Evolutionary conservation across 805 yeast genomes (phyloP).

Genomic region (Cyberlindnera xishuangbannaensis): DNA sequence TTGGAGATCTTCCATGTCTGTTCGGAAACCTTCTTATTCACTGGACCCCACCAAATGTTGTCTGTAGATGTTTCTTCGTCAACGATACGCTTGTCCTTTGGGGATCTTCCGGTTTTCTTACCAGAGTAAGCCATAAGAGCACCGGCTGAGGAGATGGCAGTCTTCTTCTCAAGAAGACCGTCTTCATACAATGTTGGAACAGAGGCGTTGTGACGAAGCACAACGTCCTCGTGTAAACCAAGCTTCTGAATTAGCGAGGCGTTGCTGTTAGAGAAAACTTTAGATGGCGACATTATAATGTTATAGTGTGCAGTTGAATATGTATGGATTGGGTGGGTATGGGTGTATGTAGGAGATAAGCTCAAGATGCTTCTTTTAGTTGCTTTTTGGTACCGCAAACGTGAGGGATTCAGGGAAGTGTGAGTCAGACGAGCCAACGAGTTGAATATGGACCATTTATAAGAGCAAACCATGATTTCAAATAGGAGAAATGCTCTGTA

Average conservation of each 20-base stretch:
- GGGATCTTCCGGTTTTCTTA: slow-evolving; percentile 94
- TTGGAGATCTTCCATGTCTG: slow-evolving; percentile 93
- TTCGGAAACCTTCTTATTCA: slow-evolving; percentile 89
- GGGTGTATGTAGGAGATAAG: background rate
- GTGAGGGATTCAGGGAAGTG: too few species aligned
- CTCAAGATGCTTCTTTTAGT: too few species aligned
- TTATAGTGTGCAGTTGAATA: slow-evolving; percentile 4
- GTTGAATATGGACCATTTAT: too few species aligned
- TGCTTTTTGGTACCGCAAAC: too few species aligned
- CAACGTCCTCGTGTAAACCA: slow-evolving; percentile 54
- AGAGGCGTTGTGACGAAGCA: slow-evolving; percentile 85
- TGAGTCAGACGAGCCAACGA: too few species aligned
- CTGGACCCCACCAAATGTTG: slow-evolving; percentile 99
- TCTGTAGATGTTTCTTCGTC: slow-evolving; percentile 84
- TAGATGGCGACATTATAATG: slow-evolving; percentile 27
- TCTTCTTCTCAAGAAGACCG: slow-evolving; percentile 83
- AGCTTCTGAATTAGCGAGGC: slow-evolving; percentile 26
- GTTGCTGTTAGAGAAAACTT: slow-evolving; percentile 14
- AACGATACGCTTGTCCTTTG: slow-evolving; percentile 96
- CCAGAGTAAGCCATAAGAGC: slow-evolving; percentile 96
- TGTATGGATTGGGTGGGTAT: slow-evolving; percentile 1
- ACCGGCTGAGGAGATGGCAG: slow-evolving; percentile 88
- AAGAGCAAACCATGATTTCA: too few species aligned
- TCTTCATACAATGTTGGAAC: slow-evolving; percentile 93
- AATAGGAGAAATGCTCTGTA: slow-evolving; percentile 1